Conservation (phyloP, 2,329 filamentous ascomycete genomes). For the Pseudopyricularia cyperi region DNA sequence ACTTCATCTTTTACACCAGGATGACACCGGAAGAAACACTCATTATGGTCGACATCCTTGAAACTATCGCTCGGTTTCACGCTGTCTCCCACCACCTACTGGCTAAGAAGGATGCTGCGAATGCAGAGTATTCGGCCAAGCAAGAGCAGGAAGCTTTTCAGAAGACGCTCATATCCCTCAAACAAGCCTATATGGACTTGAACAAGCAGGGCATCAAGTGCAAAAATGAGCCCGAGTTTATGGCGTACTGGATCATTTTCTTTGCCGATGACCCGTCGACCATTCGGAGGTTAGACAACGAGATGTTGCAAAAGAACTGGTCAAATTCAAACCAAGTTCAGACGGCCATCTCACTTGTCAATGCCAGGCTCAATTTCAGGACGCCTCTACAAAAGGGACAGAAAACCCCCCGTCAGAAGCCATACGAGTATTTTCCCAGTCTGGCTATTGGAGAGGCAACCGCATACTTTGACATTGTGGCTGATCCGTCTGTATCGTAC, state of each 20-base stretch:
- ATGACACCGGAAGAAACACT: slow-evolving; percentile 43
- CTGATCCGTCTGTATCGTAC: slow-evolving; percentile 45
- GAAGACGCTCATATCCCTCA: slow-evolving; percentile 51
- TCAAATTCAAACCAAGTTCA: slow-evolving; percentile 42
- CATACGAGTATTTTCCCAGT: neutral
- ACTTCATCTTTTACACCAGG: slow-evolving; percentile 54
- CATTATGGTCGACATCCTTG: slow-evolving; percentile 49
- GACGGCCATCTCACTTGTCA: slow-evolving; percentile 46
- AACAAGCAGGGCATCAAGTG: slow-evolving; percentile 42
- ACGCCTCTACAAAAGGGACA: neutral
- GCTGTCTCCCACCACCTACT: slow-evolving; percentile 51
- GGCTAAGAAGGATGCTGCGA: slow-evolving; percentile 39
- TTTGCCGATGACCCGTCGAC: slow-evolving; percentile 39
- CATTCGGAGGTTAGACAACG: neutral
- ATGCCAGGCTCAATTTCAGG: slow-evolving; percentile 29
- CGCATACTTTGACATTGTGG: slow-evolving; percentile 47
- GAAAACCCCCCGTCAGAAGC: neutral
- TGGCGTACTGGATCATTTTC: slow-evolving; percentile 51
- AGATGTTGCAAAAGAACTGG: slow-evolving; percentile 20
- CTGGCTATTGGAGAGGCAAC: slow-evolving; percentile 10
- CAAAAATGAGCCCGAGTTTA: slow-evolving; percentile 52
- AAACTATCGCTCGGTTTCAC: slow-evolving; percentile 55
- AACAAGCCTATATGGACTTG: slow-evolving; percentile 55
- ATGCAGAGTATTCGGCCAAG: slow-evolving; percentile 50
- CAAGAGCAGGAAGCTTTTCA: slow-evolving; percentile 56